phyloP scores from a whole-genome alignment of 2,329 filamentous ascomycete species.

The Bipolaris zeicola region DNA sequence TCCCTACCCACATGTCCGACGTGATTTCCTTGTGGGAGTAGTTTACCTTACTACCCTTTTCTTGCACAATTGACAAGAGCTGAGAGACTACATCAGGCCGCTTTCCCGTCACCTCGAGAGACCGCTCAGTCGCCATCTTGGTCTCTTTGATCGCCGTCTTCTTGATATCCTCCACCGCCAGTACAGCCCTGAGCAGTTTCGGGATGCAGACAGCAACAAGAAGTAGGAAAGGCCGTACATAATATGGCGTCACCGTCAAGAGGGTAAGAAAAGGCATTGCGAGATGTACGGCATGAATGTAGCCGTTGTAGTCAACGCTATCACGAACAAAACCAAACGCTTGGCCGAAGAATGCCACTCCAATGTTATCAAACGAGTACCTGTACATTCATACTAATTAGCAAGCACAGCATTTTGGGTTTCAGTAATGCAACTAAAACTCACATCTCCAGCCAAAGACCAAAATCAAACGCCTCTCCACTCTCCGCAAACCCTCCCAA shows the following conservation, averaged over 20 bases:
- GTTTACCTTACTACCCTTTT: constrained; percentile 38
- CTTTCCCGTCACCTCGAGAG: constrained; percentile 17
- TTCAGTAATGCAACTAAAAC: not conserved
- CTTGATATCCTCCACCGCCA: constrained; percentile 22
- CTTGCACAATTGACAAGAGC: constrained; percentile 35
- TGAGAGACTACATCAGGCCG: constrained; percentile 40
- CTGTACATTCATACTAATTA: not conserved
- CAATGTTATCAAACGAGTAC: constrained; percentile 31
- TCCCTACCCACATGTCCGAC: constrained; percentile 34
- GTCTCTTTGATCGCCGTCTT: constrained; percentile 25
- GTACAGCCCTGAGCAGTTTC: constrained; percentile 29
- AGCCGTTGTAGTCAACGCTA: constrained; percentile 25
- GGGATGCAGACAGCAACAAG: constrained; percentile 21
- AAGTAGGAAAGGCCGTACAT: constrained; percentile 13
- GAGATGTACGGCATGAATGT: constrained; percentile 42
- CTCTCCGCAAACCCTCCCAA: constrained; percentile 23
- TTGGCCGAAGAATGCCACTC: constrained; percentile 25
- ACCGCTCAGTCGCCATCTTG: constrained; percentile 15
- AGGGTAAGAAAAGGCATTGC: constrained; percentile 34
- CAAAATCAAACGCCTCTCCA: constrained; percentile 19
- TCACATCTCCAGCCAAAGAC: constrained; percentile 31
- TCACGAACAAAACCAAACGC: constrained; percentile 30
- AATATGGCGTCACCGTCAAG: constrained; percentile 18
- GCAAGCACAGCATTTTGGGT: not conserved
- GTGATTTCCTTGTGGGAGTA: constrained; percentile 36